Evolutionary conservation across 352 stramenopile genomes (phyloP).

Genomic region (Globisporangium camurandrum): DNA sequence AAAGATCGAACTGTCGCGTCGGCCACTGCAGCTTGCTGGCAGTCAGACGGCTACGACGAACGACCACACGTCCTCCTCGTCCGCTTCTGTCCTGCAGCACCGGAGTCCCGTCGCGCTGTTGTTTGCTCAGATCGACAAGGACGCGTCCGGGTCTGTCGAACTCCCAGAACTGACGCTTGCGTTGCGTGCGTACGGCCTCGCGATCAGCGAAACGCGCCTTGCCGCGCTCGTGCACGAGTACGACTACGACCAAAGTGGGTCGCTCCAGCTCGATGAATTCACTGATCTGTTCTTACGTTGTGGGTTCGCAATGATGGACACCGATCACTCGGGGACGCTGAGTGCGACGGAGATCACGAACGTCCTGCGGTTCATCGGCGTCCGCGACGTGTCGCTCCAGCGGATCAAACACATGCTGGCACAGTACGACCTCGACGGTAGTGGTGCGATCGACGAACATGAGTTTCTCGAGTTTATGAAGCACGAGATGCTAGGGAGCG

Average conservation of each 20-base stretch:
- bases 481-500: slow-evolving; percentile 17
- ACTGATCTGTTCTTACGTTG: slow-evolving; percentile 47
- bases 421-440: slow-evolving; percentile 59
- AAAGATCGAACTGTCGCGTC: slow-evolving; percentile 21
- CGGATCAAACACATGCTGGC: slow-evolving; percentile 42
- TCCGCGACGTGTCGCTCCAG: slow-evolving; percentile 26
- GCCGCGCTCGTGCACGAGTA: slow-evolving; percentile 31
- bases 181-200: slow-evolving; percentile 26
- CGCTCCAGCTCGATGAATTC: slow-evolving; percentile 39
- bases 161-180: slow-evolving; percentile 25
- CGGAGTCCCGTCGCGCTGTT: slow-evolving; percentile 20
- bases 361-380: slow-evolving; percentile 43
- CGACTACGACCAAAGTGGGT: slow-evolving; percentile 43
- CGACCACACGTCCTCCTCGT: neutral
- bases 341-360: slow-evolving; percentile 38
- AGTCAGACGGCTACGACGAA: neutral
- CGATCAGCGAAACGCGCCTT: slow-evolving; percentile 26
- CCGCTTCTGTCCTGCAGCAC: neutral
- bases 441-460: slow-evolving; percentile 61
- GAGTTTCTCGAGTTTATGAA: slow-evolving; percentile 79
- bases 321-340: slow-evolving; percentile 42
- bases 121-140: slow-evolving; percentile 41
- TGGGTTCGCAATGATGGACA: slow-evolving; percentile 54
- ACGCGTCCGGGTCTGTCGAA: slow-evolving; percentile 41
- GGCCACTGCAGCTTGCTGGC: no score